These are phyloP conservation scores for Alternaria sp. DNA, from an alignment of 2,329 filamentous ascomycete genomes.

Conservation along the genomic window DNA sequence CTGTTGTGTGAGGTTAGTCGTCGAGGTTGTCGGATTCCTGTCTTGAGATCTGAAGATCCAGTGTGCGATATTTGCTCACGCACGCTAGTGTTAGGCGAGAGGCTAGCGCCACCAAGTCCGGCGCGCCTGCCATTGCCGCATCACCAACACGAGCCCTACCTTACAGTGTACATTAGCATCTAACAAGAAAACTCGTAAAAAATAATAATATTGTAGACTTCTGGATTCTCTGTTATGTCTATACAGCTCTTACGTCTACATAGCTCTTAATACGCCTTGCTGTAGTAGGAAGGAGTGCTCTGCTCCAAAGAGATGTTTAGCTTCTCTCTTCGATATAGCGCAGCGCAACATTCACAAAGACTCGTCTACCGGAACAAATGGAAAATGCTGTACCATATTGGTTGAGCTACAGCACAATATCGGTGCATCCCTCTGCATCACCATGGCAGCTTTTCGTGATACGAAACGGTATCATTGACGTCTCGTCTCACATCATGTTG, in stretches of 20 bases:
- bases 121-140: neutral
- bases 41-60: neutral
- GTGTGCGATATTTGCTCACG: too few species aligned
- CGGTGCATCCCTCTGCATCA: neutral
- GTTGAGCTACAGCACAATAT: neutral
- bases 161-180: too few species aligned
- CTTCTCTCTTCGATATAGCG: too few species aligned
- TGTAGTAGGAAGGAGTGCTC: too few species aligned
- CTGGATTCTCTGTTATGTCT: too few species aligned
- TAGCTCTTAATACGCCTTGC: too few species aligned
- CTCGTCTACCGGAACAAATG: neutral
- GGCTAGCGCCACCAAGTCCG: constrained; percentile 2
- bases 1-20: constrained; percentile 52
- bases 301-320: too few species aligned
- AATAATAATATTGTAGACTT: too few species aligned
- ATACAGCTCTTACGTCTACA: too few species aligned
- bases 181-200: too few species aligned
- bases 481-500: neutral
- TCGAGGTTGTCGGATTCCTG: constrained; percentile 46
- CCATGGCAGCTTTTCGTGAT: neutral
- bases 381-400: neutral
- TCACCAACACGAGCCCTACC: too few species aligned
- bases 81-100: constrained; percentile 17
- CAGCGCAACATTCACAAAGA: neutral
- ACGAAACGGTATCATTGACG: neutral